These are phyloP conservation scores for Chytriomyces confervae DNA, from an alignment of 192 early-diverging fungal genomes.

Conservation along the genomic window DNA sequence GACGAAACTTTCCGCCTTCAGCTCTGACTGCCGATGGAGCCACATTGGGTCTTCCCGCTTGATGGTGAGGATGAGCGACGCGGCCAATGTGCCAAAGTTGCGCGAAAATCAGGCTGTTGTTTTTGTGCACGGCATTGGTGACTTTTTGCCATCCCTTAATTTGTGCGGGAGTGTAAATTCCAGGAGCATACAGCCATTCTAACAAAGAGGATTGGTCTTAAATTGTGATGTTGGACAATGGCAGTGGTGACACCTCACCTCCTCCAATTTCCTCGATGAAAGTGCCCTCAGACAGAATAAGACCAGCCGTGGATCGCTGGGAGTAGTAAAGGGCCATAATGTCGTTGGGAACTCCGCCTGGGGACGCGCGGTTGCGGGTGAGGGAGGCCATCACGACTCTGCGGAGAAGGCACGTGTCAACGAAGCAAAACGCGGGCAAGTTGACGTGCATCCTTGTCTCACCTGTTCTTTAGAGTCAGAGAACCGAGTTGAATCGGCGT, in stretches of 20 bases:
- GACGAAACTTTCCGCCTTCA: constrained; percentile 36
- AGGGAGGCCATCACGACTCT: constrained; percentile 34
- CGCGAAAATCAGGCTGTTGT: constrained; percentile 48
- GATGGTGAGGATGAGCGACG: constrained; percentile 32
- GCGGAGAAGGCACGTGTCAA: not conserved
- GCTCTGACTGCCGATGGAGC: constrained; percentile 29
- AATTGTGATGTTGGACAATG: not conserved
- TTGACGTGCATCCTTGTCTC: too few relatives aligned
- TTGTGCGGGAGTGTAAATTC: constrained; percentile 51
- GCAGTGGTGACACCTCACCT: not conserved
- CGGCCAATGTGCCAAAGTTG: constrained; percentile 58
- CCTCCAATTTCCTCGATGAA: constrained; percentile 30
- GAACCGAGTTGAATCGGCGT: too few relatives aligned
- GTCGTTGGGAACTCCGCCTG: constrained; percentile 16
- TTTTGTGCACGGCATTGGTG: constrained; percentile 48
- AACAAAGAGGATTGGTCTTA: too few relatives aligned
- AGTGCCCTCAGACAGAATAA: constrained; percentile 22
- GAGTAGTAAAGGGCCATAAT: constrained; percentile 29
- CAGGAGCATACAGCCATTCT: constrained; percentile 48
- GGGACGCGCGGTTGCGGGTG: constrained; percentile 32
- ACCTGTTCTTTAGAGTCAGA: too few relatives aligned
- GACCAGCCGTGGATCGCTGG: constrained; percentile 31
- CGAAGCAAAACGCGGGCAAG: too few relatives aligned
- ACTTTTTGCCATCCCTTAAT: constrained; percentile 53
- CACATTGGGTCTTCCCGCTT: constrained; percentile 23